These are phyloP conservation scores for Thinopyrum elongatum DNA, from an alignment of 176 grass and related monocot species.

Conservation along the genomic window DNA sequence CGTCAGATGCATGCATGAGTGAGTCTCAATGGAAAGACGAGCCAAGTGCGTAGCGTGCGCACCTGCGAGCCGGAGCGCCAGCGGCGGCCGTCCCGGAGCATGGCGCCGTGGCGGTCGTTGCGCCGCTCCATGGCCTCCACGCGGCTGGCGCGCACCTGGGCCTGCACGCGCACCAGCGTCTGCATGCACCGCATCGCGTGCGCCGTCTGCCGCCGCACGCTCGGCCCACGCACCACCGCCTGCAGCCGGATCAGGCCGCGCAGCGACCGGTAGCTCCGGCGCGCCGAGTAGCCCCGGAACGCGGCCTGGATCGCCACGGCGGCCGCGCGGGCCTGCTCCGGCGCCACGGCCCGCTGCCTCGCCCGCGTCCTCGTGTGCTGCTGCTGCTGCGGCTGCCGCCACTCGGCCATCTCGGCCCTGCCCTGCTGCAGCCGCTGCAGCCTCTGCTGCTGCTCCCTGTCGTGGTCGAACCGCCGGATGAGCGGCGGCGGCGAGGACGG, in stretches of 20 bases:
- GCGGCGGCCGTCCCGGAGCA: slow-evolving; percentile 24
- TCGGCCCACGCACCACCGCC: slow-evolving; percentile 58
- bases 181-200: slow-evolving; percentile 90
- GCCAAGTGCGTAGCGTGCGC: neutral
- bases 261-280: slow-evolving; percentile 76
- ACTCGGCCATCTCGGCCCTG: slow-evolving; percentile 39
- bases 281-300: slow-evolving; percentile 71
- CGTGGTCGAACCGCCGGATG: slow-evolving; percentile 52
- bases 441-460: slow-evolving; percentile 50
- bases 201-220: slow-evolving; percentile 73
- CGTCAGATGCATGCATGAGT: neutral
- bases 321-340: slow-evolving; percentile 42
- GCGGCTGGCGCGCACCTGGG: slow-evolving; percentile 71
- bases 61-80: slow-evolving; percentile 38
- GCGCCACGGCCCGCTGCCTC: slow-evolving; percentile 36
- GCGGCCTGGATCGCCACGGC: slow-evolving; percentile 76
- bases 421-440: slow-evolving; percentile 38
- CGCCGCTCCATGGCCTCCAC: slow-evolving; percentile 82
- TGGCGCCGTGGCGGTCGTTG: slow-evolving; percentile 38
- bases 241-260: slow-evolving; percentile 83
- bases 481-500: slow-evolving; percentile 52
- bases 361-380: slow-evolving; percentile 12
- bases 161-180: slow-evolving; percentile 80
- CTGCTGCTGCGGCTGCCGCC: slow-evolving; percentile 35
- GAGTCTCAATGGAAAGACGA: no score